Conservation (phyloP, 139 green algal species). For the Spirogloea muscicola region DNA sequence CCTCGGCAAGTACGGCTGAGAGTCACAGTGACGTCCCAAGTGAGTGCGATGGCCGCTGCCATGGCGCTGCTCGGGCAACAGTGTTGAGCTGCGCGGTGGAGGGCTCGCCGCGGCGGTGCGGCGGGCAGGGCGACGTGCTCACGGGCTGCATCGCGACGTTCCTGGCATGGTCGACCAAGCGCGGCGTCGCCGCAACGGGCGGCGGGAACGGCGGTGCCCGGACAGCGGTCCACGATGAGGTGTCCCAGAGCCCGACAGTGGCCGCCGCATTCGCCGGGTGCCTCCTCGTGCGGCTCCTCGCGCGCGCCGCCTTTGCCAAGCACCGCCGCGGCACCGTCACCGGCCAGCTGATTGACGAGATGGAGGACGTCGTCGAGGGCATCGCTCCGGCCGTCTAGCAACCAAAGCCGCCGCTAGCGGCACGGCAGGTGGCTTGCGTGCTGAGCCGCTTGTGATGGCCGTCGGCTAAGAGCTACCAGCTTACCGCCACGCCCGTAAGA, state of each 20-base stretch:
- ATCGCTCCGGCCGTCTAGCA: too few relatives aligned
- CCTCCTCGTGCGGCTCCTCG: not conserved
- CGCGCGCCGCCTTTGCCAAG: conserved; percentile 1
- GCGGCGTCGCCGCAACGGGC: not conserved
- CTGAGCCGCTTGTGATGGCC: too few relatives aligned
- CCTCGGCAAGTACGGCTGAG: too few relatives aligned
- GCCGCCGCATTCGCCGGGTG: conserved; percentile 15
- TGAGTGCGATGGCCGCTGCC: too few relatives aligned
- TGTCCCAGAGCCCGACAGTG: not conserved
- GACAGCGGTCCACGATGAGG: not conserved
- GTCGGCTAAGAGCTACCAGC: too few relatives aligned
- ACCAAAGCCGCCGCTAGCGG: too few relatives aligned
- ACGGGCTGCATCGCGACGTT: conserved; percentile 44
- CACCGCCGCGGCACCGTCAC: conserved; percentile 3
- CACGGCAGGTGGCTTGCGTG: too few relatives aligned
- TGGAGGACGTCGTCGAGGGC: too few relatives aligned
- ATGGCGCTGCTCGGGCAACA: not conserved
- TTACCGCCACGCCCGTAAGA: too few relatives aligned
- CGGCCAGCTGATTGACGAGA: not conserved
- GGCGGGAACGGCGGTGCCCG: not conserved
- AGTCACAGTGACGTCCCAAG: too few relatives aligned
- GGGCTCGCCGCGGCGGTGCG: conserved; percentile 39
- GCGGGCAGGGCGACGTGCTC: conserved; percentile 46
- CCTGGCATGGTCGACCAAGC: conserved; percentile 28
- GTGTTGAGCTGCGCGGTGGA: conserved; percentile 33